These are phyloP conservation scores for Colletotrichum sp. DNA, from an alignment of 2,329 filamentous ascomycete species.

Conservation along the genomic window DNA sequence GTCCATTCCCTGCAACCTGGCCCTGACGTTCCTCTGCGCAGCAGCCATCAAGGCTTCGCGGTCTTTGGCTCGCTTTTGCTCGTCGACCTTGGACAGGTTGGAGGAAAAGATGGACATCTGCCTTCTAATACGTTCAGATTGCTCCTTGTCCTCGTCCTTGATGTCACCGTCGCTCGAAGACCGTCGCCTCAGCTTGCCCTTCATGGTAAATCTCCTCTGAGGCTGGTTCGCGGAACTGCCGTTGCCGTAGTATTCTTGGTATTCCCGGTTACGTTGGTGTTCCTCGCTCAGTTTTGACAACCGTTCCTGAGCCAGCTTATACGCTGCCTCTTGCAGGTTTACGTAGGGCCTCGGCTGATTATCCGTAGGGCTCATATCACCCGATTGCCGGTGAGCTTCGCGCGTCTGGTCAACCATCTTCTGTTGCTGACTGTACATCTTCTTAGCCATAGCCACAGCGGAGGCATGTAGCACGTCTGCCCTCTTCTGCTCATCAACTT, in stretches of 20 bases:
- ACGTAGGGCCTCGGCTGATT: slow-evolving; percentile 59
- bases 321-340: slow-evolving; percentile 84
- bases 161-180: slow-evolving; percentile 71
- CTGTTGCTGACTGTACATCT: slow-evolving; percentile 79
- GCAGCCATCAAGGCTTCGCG: slow-evolving; percentile 77
- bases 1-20: slow-evolving; percentile 80
- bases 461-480: slow-evolving; percentile 80
- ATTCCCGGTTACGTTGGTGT: slow-evolving; percentile 64
- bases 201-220: slow-evolving; percentile 52
- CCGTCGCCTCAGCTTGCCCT: slow-evolving; percentile 64
- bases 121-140: slow-evolving; percentile 73
- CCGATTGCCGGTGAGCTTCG: slow-evolving; percentile 39
- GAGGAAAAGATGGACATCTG: slow-evolving; percentile 82
- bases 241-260: slow-evolving; percentile 78
- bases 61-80: slow-evolving; percentile 76
- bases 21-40: slow-evolving; percentile 86
- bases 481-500: slow-evolving; percentile 75
- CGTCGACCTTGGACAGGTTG: slow-evolving; percentile 71
- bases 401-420: slow-evolving; percentile 59
- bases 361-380: slow-evolving; percentile 35
- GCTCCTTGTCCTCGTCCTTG: slow-evolving; percentile 65
- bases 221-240: slow-evolving; percentile 37
- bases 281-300: slow-evolving; percentile 81
- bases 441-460: slow-evolving; percentile 86
- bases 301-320: slow-evolving; percentile 83